Base-by-base conservation (phyloP, 2,329 filamentous ascomycete genomes). In the Magnaporthiopsis incrustans region DNA sequence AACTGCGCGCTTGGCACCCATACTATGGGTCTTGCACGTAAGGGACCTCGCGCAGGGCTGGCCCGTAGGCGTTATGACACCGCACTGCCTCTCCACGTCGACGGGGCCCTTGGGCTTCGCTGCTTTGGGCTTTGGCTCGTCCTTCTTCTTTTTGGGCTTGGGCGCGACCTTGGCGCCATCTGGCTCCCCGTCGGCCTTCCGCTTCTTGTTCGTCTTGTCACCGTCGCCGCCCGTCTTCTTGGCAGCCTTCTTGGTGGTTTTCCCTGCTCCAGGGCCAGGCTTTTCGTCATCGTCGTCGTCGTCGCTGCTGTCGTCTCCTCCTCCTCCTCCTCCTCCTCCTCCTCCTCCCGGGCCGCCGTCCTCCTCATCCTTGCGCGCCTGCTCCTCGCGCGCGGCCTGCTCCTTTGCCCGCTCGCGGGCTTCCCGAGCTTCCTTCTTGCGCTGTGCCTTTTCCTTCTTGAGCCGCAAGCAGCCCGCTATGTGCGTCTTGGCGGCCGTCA, bases 11-110 rank as follows among this genome's bases (percentile, higher is more conserved):
- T 97, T 97, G 6, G 93, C 89, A 14, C 93, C 92, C 93, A 97
- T 97, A n/a, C 85, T 89, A 69, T 97, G 93, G 66, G 89, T 94
- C 77, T 97, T 97, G 81, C 93, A 97, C 0, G 93, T 97, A 65
- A 97, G 77, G 4, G 91, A 96, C 64, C 93, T 82, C 14, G 93
- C 93, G 74, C 93, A 97, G 64, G 90, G 90, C 66, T 91, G 89
- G 1, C 92, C 92, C 71, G 96, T 96, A 0, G 90, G 85, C 64
- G 97, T 80, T 27, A 89, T 82, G 53, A 97, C 93, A 81, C 93
- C 93, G 71, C 93, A 97, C 77, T 97, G 93, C 70, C 90, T 87
- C 78, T 97, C 93, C 26, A 97, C 93, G 76, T 97, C 93, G 57
- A 97, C 93, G 3, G 93, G 93, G 0, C 92, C 92, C 80, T 96